phyloP scores from a whole-genome alignment of 148 eudicot species.

The Chenopodium suecicum region DNA sequence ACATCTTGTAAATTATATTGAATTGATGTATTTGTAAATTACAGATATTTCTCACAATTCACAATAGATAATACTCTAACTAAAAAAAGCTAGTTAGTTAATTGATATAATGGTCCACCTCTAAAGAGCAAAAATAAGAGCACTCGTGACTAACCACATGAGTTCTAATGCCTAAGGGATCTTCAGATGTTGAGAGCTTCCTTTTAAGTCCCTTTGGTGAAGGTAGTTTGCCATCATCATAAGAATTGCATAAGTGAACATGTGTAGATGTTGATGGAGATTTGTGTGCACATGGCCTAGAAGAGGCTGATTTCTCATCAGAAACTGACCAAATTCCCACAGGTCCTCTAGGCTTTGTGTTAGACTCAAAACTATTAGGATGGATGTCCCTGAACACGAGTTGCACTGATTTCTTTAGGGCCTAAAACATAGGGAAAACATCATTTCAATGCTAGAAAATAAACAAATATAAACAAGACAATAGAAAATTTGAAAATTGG shows the following conservation, averaged over 20 bases:
- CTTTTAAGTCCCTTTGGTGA: conserved; percentile 8
- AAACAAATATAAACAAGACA: background rate
- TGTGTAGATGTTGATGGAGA: no score
- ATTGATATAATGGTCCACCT: no score
- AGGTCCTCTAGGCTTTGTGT: background rate
- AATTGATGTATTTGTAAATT: no score
- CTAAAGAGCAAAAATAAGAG: no score
- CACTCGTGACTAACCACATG: background rate
- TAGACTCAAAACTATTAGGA: background rate
- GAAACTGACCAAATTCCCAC: background rate
- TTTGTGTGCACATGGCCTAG: background rate
- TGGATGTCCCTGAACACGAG: background rate
- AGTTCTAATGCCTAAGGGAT: background rate
- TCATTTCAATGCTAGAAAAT: background rate
- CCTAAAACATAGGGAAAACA: background rate
- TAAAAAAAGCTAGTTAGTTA: no score
- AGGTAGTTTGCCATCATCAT: conserved; percentile 15
- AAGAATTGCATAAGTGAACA: conserved; percentile 14
- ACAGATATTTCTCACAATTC: no score
- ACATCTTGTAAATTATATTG: no score
- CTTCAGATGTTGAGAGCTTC: background rate
- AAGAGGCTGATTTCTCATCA: conserved; percentile 8
- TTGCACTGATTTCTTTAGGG: background rate
- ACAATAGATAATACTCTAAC: no score
- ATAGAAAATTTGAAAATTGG: background rate